phyloP scores from a whole-genome alignment of 768 basidiomycete genomes.

The Flagelloscypha sp. region DNA sequence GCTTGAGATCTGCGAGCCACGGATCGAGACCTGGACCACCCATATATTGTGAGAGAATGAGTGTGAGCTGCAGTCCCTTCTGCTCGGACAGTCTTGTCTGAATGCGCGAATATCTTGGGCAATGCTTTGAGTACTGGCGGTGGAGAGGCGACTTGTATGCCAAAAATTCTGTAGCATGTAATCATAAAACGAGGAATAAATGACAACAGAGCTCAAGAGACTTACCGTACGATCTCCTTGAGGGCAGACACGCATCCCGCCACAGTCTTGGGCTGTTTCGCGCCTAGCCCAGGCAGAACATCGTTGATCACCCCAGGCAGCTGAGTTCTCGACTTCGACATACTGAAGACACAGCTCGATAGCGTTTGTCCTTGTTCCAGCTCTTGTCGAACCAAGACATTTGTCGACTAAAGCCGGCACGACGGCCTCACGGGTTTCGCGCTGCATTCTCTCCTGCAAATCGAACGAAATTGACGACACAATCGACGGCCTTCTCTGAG shows the following conservation, averaged over 20 bases:
- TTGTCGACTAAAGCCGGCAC: conserved; percentile 94
- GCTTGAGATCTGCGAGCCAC: conserved; percentile 84
- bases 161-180: conserved; percentile 54
- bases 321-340: conserved; percentile 88
- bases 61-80: conserved; percentile 78
- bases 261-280: conserved; percentile 93
- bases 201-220: conserved; percentile 6
- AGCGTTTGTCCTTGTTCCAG: conserved; percentile 83
- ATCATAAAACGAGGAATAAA: conserved; percentile 3
- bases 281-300: conserved; percentile 73
- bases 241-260: conserved; percentile 69
- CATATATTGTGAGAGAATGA: conserved; percentile 78
- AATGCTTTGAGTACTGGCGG: conserved; percentile 78
- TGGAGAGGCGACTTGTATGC: conserved; percentile 62
- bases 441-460: conserved; percentile 86
- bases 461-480: conserved; percentile 76
- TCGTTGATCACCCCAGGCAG: conserved; percentile 77
- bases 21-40: conserved; percentile 76
- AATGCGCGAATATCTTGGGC: conserved; percentile 91
- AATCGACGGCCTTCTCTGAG: conserved; percentile 98
- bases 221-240: conserved; percentile 80
- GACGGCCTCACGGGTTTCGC: conserved; percentile 69
- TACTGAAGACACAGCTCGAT: conserved; percentile 83
- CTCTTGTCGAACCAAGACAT: conserved; percentile 83
- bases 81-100: conserved; percentile 89